Percentiles rank a stretch among this genome's conserved stretches.
Conservation (phyloP, 495 filamentous ascomycete species). For the Neurospora tetraspora region DNA sequence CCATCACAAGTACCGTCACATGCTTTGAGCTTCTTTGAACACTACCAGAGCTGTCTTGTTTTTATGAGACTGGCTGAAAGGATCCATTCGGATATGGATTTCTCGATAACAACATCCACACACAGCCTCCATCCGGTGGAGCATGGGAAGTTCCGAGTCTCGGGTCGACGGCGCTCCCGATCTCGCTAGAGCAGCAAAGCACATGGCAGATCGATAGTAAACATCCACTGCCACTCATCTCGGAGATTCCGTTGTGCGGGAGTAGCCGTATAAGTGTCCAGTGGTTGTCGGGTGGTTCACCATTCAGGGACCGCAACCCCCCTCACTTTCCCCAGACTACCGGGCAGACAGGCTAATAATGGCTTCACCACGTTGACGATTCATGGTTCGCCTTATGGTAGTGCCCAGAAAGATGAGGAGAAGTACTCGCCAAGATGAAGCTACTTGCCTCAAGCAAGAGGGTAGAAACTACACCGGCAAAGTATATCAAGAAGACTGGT, state of each 20-base stretch:
- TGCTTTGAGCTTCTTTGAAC: neutral
- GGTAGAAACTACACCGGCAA: neutral
- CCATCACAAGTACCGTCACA: neutral
- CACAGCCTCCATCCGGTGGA: neutral
- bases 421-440: neutral
- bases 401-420: neutral
- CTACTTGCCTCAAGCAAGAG: neutral
- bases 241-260: neutral
- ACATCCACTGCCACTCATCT: neutral
- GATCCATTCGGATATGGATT: neutral
- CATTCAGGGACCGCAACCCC: neutral
- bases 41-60: neutral
- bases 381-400: neutral
- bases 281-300: neutral
- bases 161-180: neutral
- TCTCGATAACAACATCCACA: neutral
- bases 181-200: neutral
- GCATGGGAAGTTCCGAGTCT: neutral
- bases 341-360: neutral
- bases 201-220: neutral
- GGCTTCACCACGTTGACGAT: neutral
- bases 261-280: neutral
- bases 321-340: slow-evolving; percentile 1
- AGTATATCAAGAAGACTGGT: neutral
- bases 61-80: neutral